Evolutionary conservation across 768 basidiomycete species (phyloP).

Genomic region (Boletus subparvulus): DNA sequence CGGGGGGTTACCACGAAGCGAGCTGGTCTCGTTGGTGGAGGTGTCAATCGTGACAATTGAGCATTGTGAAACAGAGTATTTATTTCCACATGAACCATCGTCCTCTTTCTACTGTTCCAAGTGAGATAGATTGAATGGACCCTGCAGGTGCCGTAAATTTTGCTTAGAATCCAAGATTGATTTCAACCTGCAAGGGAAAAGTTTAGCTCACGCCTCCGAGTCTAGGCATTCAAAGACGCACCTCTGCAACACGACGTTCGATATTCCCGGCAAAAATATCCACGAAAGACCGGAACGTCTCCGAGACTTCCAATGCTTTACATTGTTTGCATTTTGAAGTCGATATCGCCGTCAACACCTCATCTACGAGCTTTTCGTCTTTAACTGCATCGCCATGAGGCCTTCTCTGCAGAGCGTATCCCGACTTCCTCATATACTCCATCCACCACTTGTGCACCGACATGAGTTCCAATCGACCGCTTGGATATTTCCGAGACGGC

Average conservation of each 20-base stretch:
- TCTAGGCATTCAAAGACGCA: neutral
- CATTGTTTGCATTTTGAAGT: slow-evolving; percentile 5
- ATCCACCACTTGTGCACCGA: slow-evolving; percentile 15
- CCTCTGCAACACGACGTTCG: slow-evolving; percentile 7
- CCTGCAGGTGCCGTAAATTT: neutral
- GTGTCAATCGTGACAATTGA: slow-evolving; percentile 22
- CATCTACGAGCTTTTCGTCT: neutral
- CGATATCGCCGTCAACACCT: neutral
- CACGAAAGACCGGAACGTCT: slow-evolving; percentile 13
- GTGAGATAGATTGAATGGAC: neutral
- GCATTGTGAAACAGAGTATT: slow-evolving; percentile 11
- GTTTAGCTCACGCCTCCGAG: neutral
- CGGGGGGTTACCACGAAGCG: slow-evolving; percentile 44
- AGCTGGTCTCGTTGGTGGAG: slow-evolving; percentile 32
- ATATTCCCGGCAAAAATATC: slow-evolving; percentile 6
- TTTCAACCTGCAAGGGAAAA: slow-evolving; percentile 7
- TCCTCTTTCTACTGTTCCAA: slow-evolving; percentile 10
- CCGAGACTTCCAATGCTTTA: neutral
- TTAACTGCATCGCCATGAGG: slow-evolving; percentile 1
- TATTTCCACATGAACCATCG: slow-evolving; percentile 5
- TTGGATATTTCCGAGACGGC: slow-evolving; percentile 4
- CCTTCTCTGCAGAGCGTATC: neutral
- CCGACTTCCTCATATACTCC: slow-evolving; percentile 15
- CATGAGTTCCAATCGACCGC: neutral
- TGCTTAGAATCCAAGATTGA: slow-evolving; percentile 4